Evolutionary conservation across 2,329 filamentous ascomycete species (phyloP).

Genomic region (Aspergillus sp.): DNA sequence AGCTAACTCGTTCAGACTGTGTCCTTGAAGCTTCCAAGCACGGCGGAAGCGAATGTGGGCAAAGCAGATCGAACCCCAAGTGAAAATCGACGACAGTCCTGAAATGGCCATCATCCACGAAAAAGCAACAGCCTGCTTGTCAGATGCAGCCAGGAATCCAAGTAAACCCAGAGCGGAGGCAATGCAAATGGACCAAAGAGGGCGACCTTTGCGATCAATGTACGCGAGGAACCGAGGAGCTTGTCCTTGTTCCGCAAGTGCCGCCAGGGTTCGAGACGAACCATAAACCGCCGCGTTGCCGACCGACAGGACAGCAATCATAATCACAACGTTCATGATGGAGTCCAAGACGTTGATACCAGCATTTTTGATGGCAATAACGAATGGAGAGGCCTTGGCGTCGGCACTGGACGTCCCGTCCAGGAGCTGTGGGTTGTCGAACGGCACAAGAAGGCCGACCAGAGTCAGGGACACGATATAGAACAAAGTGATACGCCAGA

Average conservation of each 20-base stretch:
- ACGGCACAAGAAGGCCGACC: slow-evolving; percentile 79
- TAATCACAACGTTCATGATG: slow-evolving; percentile 92
- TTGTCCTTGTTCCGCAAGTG: slow-evolving; percentile 82
- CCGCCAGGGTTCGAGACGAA: slow-evolving; percentile 83
- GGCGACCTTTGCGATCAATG: slow-evolving; percentile 78
- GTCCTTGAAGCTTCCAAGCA: slow-evolving; percentile 70
- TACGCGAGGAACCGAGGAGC: slow-evolving; percentile 75
- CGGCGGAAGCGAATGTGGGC: slow-evolving; percentile 86
- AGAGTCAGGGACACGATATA: slow-evolving; percentile 80
- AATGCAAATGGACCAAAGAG: slow-evolving; percentile 67
- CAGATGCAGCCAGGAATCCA: slow-evolving; percentile 69
- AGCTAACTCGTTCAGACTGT: slow-evolving; percentile 71
- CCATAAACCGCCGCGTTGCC: slow-evolving; percentile 92
- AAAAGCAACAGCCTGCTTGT: slow-evolving; percentile 62
- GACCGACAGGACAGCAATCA: slow-evolving; percentile 84
- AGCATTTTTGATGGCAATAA: slow-evolving; percentile 84
- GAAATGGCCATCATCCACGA: slow-evolving; percentile 77
- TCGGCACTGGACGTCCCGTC: slow-evolving; percentile 58
- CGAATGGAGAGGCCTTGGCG: slow-evolving; percentile 80
- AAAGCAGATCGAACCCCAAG: slow-evolving; percentile 82
- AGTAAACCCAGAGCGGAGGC: slow-evolving; percentile 69
- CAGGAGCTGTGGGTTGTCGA: slow-evolving; percentile 63
- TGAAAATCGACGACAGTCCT: slow-evolving; percentile 70
- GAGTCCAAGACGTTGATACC: slow-evolving; percentile 78
- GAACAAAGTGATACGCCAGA: slow-evolving; percentile 90